Evolutionary conservation across 345 rosid genomes (phyloP).

Genomic region (Hibiscus mutabilis): DNA sequence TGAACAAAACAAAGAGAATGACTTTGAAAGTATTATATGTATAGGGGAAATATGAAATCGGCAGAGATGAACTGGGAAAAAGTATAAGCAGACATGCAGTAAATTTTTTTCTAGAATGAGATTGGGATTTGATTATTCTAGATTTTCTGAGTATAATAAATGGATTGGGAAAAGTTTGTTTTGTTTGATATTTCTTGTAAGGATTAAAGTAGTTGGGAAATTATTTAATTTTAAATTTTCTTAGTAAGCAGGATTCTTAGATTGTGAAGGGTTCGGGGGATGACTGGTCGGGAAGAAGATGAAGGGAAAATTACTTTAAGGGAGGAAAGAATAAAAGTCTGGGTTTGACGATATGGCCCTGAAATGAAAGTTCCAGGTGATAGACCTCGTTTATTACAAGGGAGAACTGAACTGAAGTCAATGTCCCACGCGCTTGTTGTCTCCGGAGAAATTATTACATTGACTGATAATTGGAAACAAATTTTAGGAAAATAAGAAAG

Average conservation of each 20-base stretch:
- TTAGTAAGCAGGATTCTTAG: background rate
- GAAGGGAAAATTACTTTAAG: background rate
- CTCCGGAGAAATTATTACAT: too few relatives aligned
- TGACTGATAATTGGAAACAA: too few relatives aligned
- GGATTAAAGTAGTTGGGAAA: background rate
- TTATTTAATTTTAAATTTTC: background rate
- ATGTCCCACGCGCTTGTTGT: background rate
- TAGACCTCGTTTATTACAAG: background rate
- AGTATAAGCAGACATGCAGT: too few relatives aligned
- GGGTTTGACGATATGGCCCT: background rate
- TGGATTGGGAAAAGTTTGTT: slow-evolving; percentile 13
- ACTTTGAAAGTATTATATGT: background rate
- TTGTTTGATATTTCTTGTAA: slow-evolving; percentile 22
- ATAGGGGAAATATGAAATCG: background rate
- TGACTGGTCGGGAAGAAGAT: background rate
- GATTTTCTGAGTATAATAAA: background rate
- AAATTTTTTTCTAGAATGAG: background rate
- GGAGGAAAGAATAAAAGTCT: background rate
- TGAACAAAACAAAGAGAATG: background rate
- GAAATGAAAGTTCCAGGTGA: background rate
- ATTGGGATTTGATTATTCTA: background rate
- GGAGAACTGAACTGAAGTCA: background rate
- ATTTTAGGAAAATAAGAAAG: too few relatives aligned
- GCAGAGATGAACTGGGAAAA: too few relatives aligned
- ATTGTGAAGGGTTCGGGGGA: background rate